phyloP scores from a whole-genome alignment of 2,329 filamentous ascomycete species.

The Xylaria sp. region DNA sequence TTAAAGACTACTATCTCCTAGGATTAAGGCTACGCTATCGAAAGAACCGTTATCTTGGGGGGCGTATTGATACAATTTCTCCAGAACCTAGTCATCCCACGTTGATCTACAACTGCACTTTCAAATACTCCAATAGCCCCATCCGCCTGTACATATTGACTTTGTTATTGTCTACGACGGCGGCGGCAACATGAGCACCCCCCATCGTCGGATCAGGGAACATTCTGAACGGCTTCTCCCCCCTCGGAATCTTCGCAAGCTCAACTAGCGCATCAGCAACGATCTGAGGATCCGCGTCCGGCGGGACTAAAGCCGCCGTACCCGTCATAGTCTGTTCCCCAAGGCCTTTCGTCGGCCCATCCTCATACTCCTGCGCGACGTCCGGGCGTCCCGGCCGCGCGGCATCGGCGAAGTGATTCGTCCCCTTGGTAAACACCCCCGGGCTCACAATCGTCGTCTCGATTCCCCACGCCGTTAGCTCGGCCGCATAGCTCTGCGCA shows the following conservation, averaged over 20 bases:
- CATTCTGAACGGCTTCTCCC: slow-evolving; percentile 21
- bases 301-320: slow-evolving; percentile 11
- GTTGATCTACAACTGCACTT: slow-evolving; percentile 1
- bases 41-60: too few species aligned
- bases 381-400: slow-evolving; percentile 1
- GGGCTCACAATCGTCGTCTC: slow-evolving; percentile 25
- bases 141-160: slow-evolving; percentile 11
- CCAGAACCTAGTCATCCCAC: too few species aligned
- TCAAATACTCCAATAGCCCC: slow-evolving; percentile 13
- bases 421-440: slow-evolving; percentile 19
- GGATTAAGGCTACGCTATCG: too few species aligned
- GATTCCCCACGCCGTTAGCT: slow-evolving; percentile 19
- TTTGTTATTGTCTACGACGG: slow-evolving; percentile 17
- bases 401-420: slow-evolving; percentile 20
- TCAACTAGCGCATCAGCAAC: slow-evolving; percentile 23
- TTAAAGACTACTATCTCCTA: background rate
- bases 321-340: slow-evolving; percentile 8
- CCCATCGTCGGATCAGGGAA: slow-evolving; percentile 9
- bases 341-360: slow-evolving; percentile 15
- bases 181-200: slow-evolving; percentile 8
- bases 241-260: slow-evolving; percentile 7
- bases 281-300: slow-evolving; percentile 13
- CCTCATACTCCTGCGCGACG: slow-evolving; percentile 16
- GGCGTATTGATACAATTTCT: too few species aligned
- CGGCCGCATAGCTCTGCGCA: slow-evolving; percentile 16